These are phyloP conservation scores for Torulaspora indica DNA, from an alignment of 805 yeast genomes.

Conservation along the genomic window DNA sequence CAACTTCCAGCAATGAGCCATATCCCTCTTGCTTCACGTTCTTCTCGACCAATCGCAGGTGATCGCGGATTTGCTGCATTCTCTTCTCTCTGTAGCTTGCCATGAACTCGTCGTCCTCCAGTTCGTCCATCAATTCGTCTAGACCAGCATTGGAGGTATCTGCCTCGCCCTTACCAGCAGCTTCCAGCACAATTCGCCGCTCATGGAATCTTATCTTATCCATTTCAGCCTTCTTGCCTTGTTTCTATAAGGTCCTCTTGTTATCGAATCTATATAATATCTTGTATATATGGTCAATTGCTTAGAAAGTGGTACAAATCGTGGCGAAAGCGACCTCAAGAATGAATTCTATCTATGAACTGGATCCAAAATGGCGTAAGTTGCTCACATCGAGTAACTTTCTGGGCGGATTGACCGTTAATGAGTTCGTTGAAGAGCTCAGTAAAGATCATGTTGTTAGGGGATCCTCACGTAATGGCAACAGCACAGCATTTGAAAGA, in stretches of 20 bases:
- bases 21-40: slow-evolving; percentile 39
- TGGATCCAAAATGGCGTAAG: slow-evolving; percentile 58
- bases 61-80: slow-evolving; percentile 49
- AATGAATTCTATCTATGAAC: slow-evolving; percentile 50
- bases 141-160: slow-evolving; percentile 30
- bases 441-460: slow-evolving; percentile 52
- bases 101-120: slow-evolving; percentile 47
- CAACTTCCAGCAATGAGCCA: slow-evolving; percentile 42
- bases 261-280: background rate
- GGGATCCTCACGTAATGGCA: slow-evolving; percentile 9
- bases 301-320: background rate
- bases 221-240: slow-evolving; percentile 1
- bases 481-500: slow-evolving; percentile 19
- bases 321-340: background rate
- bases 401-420: slow-evolving; percentile 63
- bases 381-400: slow-evolving; percentile 58
- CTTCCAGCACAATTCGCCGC: background rate
- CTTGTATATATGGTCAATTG: background rate
- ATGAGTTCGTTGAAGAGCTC: slow-evolving; percentile 75
- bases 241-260: background rate
- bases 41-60: slow-evolving; percentile 37
- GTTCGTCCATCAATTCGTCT: slow-evolving; percentile 43
- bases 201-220: slow-evolving; percentile 6
- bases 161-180: slow-evolving; percentile 1
- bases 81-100: slow-evolving; percentile 58